These are phyloP conservation scores for Phaeosphaeria sp. DNA, from an alignment of 2,329 filamentous ascomycete species.

Conservation along the genomic window DNA sequence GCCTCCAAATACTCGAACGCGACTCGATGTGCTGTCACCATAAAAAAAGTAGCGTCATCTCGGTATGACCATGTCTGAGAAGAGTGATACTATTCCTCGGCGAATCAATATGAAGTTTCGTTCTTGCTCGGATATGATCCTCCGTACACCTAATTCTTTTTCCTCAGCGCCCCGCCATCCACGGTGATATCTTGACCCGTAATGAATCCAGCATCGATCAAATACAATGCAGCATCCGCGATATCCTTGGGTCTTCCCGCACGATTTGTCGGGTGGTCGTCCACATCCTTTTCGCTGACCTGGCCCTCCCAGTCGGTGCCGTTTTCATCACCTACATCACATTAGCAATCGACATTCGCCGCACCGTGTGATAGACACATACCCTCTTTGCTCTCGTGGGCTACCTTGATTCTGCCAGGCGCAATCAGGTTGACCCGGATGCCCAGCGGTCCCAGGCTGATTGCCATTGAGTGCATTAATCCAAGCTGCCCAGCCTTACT, in stretches of 20 bases:
- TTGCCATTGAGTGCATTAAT: slow-evolving; percentile 59
- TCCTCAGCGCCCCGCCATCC: slow-evolving; percentile 45
- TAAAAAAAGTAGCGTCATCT: neutral
- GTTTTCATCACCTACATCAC: slow-evolving; percentile 45
- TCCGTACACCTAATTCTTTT: slow-evolving; percentile 42
- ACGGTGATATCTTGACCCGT: slow-evolving; percentile 47
- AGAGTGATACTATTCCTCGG: no score
- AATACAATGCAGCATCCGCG: slow-evolving; percentile 52
- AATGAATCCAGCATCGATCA: slow-evolving; percentile 49
- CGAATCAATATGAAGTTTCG: no score
- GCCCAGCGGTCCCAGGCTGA: slow-evolving; percentile 52
- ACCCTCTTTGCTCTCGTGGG: slow-evolving; percentile 54
- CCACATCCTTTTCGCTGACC: slow-evolving; percentile 49
- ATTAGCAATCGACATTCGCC: neutral
- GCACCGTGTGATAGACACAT: neutral
- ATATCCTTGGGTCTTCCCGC: slow-evolving; percentile 56
- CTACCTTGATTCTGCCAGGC: slow-evolving; percentile 55
- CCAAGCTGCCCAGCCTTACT: slow-evolving; percentile 61
- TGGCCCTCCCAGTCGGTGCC: slow-evolving; percentile 48
- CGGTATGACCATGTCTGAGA: no score
- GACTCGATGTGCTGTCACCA: neutral
- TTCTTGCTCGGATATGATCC: no score
- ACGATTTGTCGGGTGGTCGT: slow-evolving; percentile 53
- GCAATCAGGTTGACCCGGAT: slow-evolving; percentile 58
- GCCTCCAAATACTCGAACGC: neutral